Evolutionary conservation across 768 basidiomycete species (phyloP).

Genomic region (Chlorophyllum brunneum): DNA sequence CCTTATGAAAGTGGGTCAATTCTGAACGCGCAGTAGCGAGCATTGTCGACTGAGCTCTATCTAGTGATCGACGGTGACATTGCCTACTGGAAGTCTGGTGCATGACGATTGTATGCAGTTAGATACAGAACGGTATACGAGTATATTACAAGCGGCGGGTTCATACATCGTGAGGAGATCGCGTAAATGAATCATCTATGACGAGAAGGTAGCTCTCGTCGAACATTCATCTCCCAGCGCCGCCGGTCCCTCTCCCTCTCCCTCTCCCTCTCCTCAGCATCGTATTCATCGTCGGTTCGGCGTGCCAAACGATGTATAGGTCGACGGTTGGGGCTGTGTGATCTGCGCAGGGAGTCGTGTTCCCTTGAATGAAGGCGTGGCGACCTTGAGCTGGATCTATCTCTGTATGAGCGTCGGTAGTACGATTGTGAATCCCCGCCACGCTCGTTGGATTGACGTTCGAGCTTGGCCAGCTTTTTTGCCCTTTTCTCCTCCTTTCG

Average conservation of each 20-base stretch:
- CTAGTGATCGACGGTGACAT: conserved; percentile 87
- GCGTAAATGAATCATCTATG: conserved; percentile 15
- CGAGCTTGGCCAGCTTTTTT: conserved; percentile 36
- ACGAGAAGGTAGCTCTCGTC: conserved; percentile 29
- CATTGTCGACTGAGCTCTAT: neutral
- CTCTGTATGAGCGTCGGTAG: conserved; percentile 17
- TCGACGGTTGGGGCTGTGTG: conserved; percentile 10
- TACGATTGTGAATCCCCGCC: conserved; percentile 19
- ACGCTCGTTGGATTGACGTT: conserved; percentile 12
- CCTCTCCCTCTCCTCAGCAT: conserved; percentile 20
- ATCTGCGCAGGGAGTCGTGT: conserved; percentile 3
- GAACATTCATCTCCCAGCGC: conserved; percentile 46
- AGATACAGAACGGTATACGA: conserved; percentile 6
- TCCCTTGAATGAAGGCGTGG: conserved; percentile 10
- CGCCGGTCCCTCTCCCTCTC: conserved; percentile 35
- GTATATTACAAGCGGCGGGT: conserved; percentile 10
- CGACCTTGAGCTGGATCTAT: conserved; percentile 32
- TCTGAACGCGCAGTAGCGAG: neutral
- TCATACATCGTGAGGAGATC: neutral
- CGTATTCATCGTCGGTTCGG: conserved; percentile 16
- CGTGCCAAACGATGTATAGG: neutral
- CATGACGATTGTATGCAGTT: conserved; percentile 1
- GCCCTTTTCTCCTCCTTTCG: conserved; percentile 59
- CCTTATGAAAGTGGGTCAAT: conserved; percentile 82
- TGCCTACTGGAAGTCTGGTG: conserved; percentile 86